phyloP scores from a whole-genome alignment of 2,329 filamentous ascomycete genomes.

The Boeremia exigua region DNA sequence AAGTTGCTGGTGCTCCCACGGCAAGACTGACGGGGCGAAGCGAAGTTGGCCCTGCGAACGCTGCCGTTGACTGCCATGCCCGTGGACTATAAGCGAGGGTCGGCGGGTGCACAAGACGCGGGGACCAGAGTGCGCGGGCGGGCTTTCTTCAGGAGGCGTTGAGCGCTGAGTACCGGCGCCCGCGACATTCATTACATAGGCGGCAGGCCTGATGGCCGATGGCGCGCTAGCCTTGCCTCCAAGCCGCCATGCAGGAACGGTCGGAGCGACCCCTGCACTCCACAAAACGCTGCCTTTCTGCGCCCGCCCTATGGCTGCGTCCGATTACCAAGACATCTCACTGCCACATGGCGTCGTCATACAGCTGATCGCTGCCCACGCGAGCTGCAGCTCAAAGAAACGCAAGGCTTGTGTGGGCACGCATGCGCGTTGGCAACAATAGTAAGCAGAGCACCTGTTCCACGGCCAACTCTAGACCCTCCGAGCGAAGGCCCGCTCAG shows the following conservation, averaged over 20 bases:
- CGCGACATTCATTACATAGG: constrained; percentile 13
- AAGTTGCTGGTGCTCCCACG: not conserved
- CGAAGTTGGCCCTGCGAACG: constrained; percentile 29
- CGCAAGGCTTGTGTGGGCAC: not conserved
- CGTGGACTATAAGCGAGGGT: not conserved
- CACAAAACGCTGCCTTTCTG: constrained; percentile 18
- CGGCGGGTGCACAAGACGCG: not conserved
- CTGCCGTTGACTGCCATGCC: constrained; percentile 37
- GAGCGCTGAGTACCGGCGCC: constrained; percentile 2
- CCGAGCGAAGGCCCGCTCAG: not conserved
- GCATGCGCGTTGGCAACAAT: constrained; percentile 10
- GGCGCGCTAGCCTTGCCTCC: constrained; percentile 13
- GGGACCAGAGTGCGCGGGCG: not conserved
- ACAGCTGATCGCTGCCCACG: constrained; percentile 5
- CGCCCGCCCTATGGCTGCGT: constrained; percentile 21
- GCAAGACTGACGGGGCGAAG: constrained; percentile 29
- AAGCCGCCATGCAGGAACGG: constrained; percentile 18
- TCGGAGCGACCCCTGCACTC: not conserved
- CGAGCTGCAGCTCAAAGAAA: constrained; percentile 4
- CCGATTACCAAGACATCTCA: constrained; percentile 18
- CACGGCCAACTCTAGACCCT: not conserved
- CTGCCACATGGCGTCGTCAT: constrained; percentile 14
- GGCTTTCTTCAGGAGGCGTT: constrained; percentile 17
- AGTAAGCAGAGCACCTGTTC: not conserved
- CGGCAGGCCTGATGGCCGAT: too few species aligned